These are phyloP conservation scores for Alternaria solani DNA, from an alignment of 2,329 filamentous ascomycete genomes.

Conservation along the genomic window DNA sequence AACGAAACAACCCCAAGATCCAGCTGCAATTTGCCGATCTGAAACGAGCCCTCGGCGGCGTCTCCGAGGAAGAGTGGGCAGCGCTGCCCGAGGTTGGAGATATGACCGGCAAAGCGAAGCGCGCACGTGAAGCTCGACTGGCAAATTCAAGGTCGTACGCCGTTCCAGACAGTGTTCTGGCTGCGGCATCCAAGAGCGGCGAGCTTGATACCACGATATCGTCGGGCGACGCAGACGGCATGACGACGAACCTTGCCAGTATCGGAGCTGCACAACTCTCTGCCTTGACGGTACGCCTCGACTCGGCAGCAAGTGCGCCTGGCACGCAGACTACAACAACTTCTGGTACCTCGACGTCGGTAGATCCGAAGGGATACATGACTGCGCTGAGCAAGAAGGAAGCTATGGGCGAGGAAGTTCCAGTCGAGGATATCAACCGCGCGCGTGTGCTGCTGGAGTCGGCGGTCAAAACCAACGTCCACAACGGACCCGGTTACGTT, in stretches of 20 bases:
- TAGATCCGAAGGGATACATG: slow-evolving; percentile 95
- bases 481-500: slow-evolving; percentile 94
- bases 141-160: slow-evolving; percentile 78
- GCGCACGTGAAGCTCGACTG: slow-evolving; percentile 83
- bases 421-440: slow-evolving; percentile 91
- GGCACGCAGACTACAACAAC: slow-evolving; percentile 70
- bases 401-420: slow-evolving; percentile 76
- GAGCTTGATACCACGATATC: slow-evolving; percentile 90
- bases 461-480: slow-evolving; percentile 95
- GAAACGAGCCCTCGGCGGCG: slow-evolving; percentile 85
- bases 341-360: slow-evolving; percentile 83
- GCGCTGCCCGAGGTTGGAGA: slow-evolving; percentile 95
- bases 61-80: slow-evolving; percentile 96
- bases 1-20: slow-evolving; percentile 97
- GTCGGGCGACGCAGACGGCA: slow-evolving; percentile 70
- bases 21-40: slow-evolving; percentile 97
- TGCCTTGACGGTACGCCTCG: slow-evolving; percentile 90
- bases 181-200: slow-evolving; percentile 79
- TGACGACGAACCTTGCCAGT: slow-evolving; percentile 97
- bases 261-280: slow-evolving; percentile 97
- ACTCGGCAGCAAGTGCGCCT: slow-evolving; percentile 77
- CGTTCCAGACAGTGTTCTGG: slow-evolving; percentile 93
- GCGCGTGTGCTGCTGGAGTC: slow-evolving; percentile 93
- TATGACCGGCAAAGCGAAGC: slow-evolving; percentile 90
- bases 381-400: slow-evolving; percentile 88